Conservation (phyloP, 2,329 filamentous ascomycete genomes). For the Calonectria naviculata region DNA sequence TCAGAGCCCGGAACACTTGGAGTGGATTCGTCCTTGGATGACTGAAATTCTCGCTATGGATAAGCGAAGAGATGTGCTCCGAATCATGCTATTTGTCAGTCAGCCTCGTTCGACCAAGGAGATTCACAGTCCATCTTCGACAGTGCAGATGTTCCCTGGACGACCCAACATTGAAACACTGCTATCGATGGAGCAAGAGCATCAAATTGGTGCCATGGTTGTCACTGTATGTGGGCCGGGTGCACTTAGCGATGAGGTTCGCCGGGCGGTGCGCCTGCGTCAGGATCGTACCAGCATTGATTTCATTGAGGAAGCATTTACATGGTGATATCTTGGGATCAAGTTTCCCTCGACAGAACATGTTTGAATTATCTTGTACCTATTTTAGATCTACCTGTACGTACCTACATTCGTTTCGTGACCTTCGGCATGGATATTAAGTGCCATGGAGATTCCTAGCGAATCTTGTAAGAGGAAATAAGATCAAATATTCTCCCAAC, state of each 20-base stretch:
- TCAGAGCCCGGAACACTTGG: constrained; percentile 81
- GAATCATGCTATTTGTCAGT: constrained; percentile 83
- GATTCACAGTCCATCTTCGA: constrained; percentile 81
- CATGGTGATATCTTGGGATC: constrained; percentile 54
- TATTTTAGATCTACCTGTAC: constrained; percentile 21
- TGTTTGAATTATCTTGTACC: constrained; percentile 7
- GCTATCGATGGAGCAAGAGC: constrained; percentile 78
- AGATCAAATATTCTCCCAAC: background rate
- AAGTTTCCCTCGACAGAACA: background rate
- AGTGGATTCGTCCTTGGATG: constrained; percentile 89
- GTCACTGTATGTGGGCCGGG: constrained; percentile 82
- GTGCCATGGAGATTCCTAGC: background rate
- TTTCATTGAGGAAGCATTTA: constrained; percentile 84
- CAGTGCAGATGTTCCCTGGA: constrained; percentile 87
- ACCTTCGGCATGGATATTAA: constrained; percentile 1
- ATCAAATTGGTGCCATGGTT: constrained; percentile 78
- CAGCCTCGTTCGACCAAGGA: constrained; percentile 81
- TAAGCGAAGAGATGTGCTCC: constrained; percentile 76
- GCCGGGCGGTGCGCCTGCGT: constrained; percentile 72
- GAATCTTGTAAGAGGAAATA: background rate
- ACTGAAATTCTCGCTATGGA: constrained; percentile 82
- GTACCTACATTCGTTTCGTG: constrained; percentile 23
- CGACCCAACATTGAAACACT: constrained; percentile 80
- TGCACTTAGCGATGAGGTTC: constrained; percentile 79
- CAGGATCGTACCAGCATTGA: constrained; percentile 76